Conservation (phyloP, 768 basidiomycete genomes). For the Rhizopogon rudus region DNA sequence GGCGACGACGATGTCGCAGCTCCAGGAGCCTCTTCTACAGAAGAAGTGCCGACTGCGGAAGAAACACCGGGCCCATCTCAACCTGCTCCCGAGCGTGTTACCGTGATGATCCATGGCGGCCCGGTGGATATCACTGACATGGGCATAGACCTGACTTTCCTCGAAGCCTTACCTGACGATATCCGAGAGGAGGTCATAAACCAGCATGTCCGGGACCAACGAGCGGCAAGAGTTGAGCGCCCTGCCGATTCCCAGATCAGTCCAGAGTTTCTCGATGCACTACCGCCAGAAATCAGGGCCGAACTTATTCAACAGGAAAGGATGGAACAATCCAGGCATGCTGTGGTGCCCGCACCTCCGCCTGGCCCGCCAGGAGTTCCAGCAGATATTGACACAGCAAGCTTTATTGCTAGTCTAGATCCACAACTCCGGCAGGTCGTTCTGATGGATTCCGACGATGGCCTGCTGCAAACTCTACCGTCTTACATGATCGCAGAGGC, state of each 20-base stretch:
- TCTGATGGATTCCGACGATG: slow-evolving; percentile 83
- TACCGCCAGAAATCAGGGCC: slow-evolving; percentile 93
- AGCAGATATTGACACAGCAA: slow-evolving; percentile 81
- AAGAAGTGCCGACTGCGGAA: slow-evolving; percentile 5
- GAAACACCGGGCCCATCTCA: slow-evolving; percentile 28
- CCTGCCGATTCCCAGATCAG: slow-evolving; percentile 87
- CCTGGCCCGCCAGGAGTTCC: slow-evolving; percentile 36
- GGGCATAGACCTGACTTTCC: slow-evolving; percentile 96
- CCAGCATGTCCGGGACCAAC: slow-evolving; percentile 92
- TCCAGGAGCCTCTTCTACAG: slow-evolving; percentile 15
- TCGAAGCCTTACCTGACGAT: slow-evolving; percentile 96
- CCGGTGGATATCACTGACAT: slow-evolving; percentile 97
- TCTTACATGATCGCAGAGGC: slow-evolving; percentile 86
- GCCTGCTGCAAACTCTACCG: slow-evolving; percentile 75
- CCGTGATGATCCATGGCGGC: slow-evolving; percentile 88
- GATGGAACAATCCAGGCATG: slow-evolving; percentile 67
- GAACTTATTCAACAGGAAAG: slow-evolving; percentile 97
- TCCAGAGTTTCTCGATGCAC: slow-evolving; percentile 90
- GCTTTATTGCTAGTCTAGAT: slow-evolving; percentile 89
- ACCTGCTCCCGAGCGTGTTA: slow-evolving; percentile 56
- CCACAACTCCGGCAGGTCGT: slow-evolving; percentile 88
- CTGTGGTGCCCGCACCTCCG: slow-evolving; percentile 27
- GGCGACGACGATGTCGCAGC: slow-evolving; percentile 17
- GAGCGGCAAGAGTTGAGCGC: slow-evolving; percentile 68
- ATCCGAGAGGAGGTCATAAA: slow-evolving; percentile 98